Base-by-base conservation (phyloP, 495 filamentous ascomycete genomes). In the Aspergillus heteromorphus region DNA sequence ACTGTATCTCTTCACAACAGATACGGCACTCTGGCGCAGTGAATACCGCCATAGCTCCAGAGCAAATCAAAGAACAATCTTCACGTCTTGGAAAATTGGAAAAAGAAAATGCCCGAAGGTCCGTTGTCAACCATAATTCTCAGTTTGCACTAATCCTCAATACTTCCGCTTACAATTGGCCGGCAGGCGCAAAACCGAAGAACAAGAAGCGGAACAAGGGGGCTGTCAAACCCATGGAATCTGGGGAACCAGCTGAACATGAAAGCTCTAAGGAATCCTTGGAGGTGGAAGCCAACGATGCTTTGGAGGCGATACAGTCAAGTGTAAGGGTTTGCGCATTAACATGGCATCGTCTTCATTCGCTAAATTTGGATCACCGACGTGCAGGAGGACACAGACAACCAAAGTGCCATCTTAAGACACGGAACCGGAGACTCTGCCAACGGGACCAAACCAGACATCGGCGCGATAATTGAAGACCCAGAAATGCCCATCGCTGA, bases 121-220 rank as follows among this genome's bases (percentile, higher is more conserved):
- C 53, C 25, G 49, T 54, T 40, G 23, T 20, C 16, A 27, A 31
- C 18, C 30, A 23, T n/a, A 19, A 29, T 23, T 29, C 18, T 36
- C 16, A 19, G 47, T 48, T 48, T 53, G 56, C 31, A 56, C 51
- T 45, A 38, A 48, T 20, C 5, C 38, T 47, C 42, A 43, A 38
- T 23, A 14, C 21, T 23, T 43, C 23, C 40, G 50, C 23, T 58
- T 20, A 54, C 42, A 57, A 45, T 58, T 42, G 17, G 45, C 49
- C 25, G 16, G 38, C 57, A 80, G 80, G 72, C 65, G 55, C 73
- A 49, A 84, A 81, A 63, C 83, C 84, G 58, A 89, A 86, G 77
- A 87, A 81, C 66, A 83, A 79, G 68, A 87, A 83, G 67, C 88
- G 85, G 75, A 88, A 85, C 69, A 86, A 81, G 70, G 78, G 67